Base-by-base conservation (phyloP, 2,329 filamentous ascomycete genomes). In the Cladophialophora bantiana region DNA sequence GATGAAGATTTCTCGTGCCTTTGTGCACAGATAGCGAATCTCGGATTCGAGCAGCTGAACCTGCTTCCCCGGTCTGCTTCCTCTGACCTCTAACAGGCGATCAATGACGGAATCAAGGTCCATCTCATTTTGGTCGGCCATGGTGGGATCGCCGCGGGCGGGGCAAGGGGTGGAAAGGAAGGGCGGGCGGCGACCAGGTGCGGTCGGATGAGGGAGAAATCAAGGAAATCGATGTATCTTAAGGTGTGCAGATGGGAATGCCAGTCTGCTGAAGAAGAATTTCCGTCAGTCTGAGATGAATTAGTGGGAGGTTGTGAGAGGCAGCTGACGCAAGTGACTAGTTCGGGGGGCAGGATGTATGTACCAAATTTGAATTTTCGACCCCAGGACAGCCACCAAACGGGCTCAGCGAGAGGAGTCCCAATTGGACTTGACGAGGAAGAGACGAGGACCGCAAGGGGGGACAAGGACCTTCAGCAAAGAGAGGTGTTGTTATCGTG, bases 61-160 rank as follows among this genome's bases (percentile, higher is more conserved):
- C 83, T 98, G 95, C 86, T 99, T 99, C 76, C 95, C 95, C 66
- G 95, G 95, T 78, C 95, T 90, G 86, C 94, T 97, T 79, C 94
- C 95, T 83, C 95, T 91, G 79, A 98, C 95, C 84, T 99, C 95
- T 78, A 98, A 87, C 78, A 99, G 88, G 82, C 95, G 89, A 83
- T 98, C 94, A 86, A 99, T 98, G 89, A 98, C 97, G 77, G 94
- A 97, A 83, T 99, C 95, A 84, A 99, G 88, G 84, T 98, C 94
- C 83, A 98, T 92, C 83, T 98, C 94, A 83, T 93, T 86, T 78
- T 88, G 83, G 82, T 91, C 89, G 80, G 89, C 89, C 89, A 92
- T 92, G 78, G 79, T 82, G 80, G 79, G 35, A 53, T 68, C 64
- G 67, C 68, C 66, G 66, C 56, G 40, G 56, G 66, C 61, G 67